phyloP scores from a whole-genome alignment of 208 protist species.

The Trypanosoma melophagium region DNA sequence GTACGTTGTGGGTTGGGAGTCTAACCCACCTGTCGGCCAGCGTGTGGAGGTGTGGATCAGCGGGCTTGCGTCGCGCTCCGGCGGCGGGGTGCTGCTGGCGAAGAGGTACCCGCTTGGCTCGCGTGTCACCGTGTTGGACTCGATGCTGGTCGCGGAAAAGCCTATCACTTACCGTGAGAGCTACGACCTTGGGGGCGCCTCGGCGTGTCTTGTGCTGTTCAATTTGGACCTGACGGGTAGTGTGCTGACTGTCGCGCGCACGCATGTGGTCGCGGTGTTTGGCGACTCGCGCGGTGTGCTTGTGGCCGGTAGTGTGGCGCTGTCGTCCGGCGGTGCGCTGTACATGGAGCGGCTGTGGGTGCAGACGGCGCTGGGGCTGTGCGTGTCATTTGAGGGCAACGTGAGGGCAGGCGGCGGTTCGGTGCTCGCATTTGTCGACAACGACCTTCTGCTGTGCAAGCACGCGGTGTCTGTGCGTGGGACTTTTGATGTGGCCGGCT shows the following conservation, averaged over 20 bases:
- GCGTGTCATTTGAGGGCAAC: conserved; percentile 8
- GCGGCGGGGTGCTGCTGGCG: conserved; percentile 9
- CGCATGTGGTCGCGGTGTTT: conserved; percentile 3
- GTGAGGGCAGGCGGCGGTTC: conserved; percentile 9
- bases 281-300: background rate
- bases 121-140: conserved; percentile 7
- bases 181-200: conserved; percentile 1
- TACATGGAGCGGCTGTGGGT: conserved; percentile 10
- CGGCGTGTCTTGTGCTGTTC: conserved; percentile 10
- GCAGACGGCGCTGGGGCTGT: conserved; percentile 6
- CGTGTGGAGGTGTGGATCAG: conserved; percentile 18
- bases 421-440: conserved; percentile 12
- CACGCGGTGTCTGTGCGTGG: conserved; percentile 14
- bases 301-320: background rate
- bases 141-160: background rate
- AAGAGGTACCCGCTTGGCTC: conserved; percentile 3
- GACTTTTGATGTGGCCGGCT: conserved; percentile 2
- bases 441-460: conserved; percentile 19
- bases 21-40: background rate
- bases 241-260: conserved; percentile 18
- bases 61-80: conserved; percentile 14
- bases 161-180: background rate
- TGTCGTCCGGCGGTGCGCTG: conserved; percentile 4
- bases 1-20: conserved; percentile 13
- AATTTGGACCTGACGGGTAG: conserved; percentile 8